phyloP scores from a whole-genome alignment of 2,329 filamentous ascomycete species.

The Fusarium paranaense region DNA sequence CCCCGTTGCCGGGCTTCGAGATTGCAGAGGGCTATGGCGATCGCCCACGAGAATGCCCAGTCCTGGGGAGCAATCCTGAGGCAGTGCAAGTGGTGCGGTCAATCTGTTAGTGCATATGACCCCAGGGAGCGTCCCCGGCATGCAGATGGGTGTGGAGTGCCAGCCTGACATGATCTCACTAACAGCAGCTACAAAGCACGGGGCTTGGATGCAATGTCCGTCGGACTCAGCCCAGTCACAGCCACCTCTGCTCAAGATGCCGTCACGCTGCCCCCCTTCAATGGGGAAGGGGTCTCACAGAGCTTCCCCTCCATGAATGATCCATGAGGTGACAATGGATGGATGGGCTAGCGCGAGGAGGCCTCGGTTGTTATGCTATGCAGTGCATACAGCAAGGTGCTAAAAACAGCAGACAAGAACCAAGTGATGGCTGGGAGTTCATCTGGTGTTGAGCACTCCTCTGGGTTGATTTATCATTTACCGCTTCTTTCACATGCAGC shows the following conservation, averaged over 20 bases:
- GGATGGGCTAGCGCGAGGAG: neutral
- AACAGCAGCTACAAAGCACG: constrained; percentile 22
- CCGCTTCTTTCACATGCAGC: constrained; percentile 25
- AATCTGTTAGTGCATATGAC: neutral
- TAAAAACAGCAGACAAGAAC: constrained; percentile 2
- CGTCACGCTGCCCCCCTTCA: constrained; percentile 7
- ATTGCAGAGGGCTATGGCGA: constrained; percentile 3
- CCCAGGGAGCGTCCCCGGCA: neutral
- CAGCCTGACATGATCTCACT: neutral
- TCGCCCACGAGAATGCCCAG: neutral
- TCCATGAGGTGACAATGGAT: constrained; percentile 5
- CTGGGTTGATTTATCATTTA: constrained; percentile 1
- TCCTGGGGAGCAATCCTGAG: neutral
- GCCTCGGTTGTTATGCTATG: constrained; percentile 5
- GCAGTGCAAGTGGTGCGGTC: neutral
- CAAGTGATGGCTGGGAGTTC: constrained; percentile 2
- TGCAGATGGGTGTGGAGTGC: neutral
- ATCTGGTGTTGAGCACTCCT: neutral
- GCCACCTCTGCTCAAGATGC: constrained; percentile 25
- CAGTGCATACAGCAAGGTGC: constrained; percentile 9
- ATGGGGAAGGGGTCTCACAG: neutral
- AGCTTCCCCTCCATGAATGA: constrained; percentile 7
- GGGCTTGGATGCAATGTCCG: constrained; percentile 14
- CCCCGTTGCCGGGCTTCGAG: neutral
- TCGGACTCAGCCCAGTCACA: constrained; percentile 33